These are phyloP conservation scores for Backusella westeae DNA, from an alignment of 192 early-diverging fungal genomes.

Conservation along the genomic window DNA sequence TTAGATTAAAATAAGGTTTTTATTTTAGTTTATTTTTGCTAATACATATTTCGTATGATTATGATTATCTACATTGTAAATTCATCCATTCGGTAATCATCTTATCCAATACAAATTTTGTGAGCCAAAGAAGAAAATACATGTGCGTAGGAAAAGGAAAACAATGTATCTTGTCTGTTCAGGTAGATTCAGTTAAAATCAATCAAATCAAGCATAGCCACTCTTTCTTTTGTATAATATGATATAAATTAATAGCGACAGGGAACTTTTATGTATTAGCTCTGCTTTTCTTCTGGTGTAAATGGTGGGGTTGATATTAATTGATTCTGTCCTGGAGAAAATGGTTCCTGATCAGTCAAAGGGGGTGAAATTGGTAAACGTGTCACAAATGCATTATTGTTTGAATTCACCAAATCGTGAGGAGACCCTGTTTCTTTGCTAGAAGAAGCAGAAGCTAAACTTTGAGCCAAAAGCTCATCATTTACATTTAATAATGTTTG, in stretches of 20 bases:
- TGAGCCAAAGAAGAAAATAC: too few relatives aligned
- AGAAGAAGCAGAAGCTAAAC: background rate
- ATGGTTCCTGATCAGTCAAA: background rate
- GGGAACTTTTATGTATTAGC: background rate
- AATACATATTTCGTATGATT: too few relatives aligned
- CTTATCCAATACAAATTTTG: too few relatives aligned
- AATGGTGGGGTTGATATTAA: background rate
- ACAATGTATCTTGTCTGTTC: too few relatives aligned
- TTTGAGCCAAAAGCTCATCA: background rate
- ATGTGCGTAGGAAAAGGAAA: too few relatives aligned
- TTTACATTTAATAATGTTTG: conserved; percentile 5
- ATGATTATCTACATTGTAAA: too few relatives aligned
- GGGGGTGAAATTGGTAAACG: background rate
- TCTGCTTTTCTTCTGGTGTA: background rate
- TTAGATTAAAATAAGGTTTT: background rate
- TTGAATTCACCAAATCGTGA: background rate
- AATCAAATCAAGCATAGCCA: too few relatives aligned
- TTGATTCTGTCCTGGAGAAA: background rate
- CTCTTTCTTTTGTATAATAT: too few relatives aligned
- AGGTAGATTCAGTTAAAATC: too few relatives aligned
- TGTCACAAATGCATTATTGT: background rate
- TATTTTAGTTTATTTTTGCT: background rate
- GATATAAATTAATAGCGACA: too few relatives aligned
- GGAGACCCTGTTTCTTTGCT: background rate
- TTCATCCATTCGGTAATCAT: too few relatives aligned